Evolutionary conservation across 192 early-diverging fungal species (phyloP).

Genomic region (Mortierella hygrophila): DNA sequence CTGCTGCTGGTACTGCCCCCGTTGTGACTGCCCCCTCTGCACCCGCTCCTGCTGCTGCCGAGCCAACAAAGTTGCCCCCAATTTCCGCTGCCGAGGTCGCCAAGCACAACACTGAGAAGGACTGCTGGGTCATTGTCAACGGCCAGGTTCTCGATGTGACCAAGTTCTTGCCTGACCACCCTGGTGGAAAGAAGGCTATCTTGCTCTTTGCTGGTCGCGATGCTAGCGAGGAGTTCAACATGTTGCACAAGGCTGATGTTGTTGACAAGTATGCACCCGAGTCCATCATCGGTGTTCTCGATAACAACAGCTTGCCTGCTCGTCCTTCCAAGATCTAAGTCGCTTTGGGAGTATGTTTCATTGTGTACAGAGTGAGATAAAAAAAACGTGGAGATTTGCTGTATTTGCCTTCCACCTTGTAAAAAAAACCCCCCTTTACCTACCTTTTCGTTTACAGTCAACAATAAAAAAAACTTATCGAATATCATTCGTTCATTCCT

Average conservation of each 20-base stretch:
- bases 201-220: conserved; percentile 88
- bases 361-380: not conserved
- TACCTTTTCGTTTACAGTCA: not conserved
- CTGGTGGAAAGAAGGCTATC: conserved; percentile 89
- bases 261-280: conserved; percentile 77
- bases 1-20: conserved; percentile 15
- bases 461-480: not conserved
- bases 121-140: conserved; percentile 92
- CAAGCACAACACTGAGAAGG: conserved; percentile 85
- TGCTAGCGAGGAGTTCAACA: conserved; percentile 88
- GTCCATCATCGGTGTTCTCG: conserved; percentile 45
- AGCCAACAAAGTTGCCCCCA: conserved; percentile 56
- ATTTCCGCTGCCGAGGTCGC: conserved; percentile 84
- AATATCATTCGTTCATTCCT: too few species aligned
- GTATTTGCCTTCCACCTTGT: not conserved
- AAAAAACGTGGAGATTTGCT: not conserved
- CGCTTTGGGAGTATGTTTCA: not conserved
- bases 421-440: not conserved
- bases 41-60: conserved; percentile 56
- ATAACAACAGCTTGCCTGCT: conserved; percentile 39
- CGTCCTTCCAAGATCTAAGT: conserved; percentile 54
- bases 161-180: conserved; percentile 83
- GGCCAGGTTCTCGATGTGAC: conserved; percentile 85
- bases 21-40: conserved; percentile 45
- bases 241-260: conserved; percentile 87